Evolutionary conservation across 106 monocot genomes (phyloP).

Genomic region (Platanthera guangdongensis): DNA sequence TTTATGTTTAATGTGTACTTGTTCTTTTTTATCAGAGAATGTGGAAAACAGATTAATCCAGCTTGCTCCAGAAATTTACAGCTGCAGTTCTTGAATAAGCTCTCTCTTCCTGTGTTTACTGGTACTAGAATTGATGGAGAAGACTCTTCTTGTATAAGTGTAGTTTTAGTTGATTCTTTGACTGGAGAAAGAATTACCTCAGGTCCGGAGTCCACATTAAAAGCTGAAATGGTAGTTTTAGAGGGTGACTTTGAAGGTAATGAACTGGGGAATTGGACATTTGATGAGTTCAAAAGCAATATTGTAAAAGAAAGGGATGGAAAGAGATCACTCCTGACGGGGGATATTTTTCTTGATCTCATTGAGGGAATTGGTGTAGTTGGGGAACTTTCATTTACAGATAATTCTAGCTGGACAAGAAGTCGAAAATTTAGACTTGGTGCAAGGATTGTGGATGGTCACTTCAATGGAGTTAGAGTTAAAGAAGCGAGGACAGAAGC

Average conservation of each 20-base stretch:
- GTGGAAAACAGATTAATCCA: constrained; percentile 50
- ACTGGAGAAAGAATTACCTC: constrained; percentile 37
- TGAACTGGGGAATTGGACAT: constrained; percentile 64
- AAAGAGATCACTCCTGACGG: constrained; percentile 59
- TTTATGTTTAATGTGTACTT: constrained; percentile 7
- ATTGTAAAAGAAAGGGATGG: constrained; percentile 96
- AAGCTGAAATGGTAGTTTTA: constrained; percentile 87
- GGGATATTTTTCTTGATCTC: constrained; percentile 62
- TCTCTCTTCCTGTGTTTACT: constrained; percentile 88
- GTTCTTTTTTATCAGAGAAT: constrained; percentile 41
- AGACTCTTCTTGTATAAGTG: constrained; percentile 30
- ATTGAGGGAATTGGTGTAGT: constrained; percentile 47
- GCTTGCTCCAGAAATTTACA: constrained; percentile 56
- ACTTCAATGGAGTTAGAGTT: constrained; percentile 51
- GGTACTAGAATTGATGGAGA: constrained; percentile 79
- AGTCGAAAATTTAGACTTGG: constrained; percentile 91
- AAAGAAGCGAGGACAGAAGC: constrained; percentile 75
- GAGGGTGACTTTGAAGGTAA: constrained; percentile 89
- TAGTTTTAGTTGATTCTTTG: constrained; percentile 54
- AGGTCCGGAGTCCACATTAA: constrained; percentile 57
- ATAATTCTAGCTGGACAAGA: constrained; percentile 99
- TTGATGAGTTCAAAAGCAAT: constrained; percentile 71
- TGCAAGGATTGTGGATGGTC: constrained; percentile 60
- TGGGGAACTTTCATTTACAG: constrained; percentile 82
- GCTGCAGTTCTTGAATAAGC: constrained; percentile 57